These are phyloP conservation scores for Zasmidium angulare DNA, from an alignment of 2,329 filamentous ascomycete genomes.

Conservation along the genomic window DNA sequence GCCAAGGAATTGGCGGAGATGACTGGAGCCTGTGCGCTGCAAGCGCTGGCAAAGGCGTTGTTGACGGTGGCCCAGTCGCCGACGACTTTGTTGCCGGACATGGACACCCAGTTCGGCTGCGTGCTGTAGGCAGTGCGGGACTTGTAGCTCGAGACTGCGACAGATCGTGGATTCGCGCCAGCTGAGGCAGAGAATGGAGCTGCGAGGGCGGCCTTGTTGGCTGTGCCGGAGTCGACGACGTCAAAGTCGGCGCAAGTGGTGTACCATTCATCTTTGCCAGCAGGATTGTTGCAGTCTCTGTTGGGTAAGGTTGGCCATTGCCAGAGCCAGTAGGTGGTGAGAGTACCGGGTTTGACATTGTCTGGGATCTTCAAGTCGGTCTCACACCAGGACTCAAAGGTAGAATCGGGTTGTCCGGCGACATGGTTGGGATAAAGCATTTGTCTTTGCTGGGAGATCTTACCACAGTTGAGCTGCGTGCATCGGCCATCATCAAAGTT, in stretches of 20 bases:
- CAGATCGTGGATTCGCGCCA: constrained; percentile 42
- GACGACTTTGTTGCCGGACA: constrained; percentile 22
- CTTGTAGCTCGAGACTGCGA: constrained; percentile 41
- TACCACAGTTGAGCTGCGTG: constrained; percentile 69
- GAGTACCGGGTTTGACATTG: constrained; percentile 61
- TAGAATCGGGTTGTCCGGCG: constrained; percentile 47
- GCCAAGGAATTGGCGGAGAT: constrained; percentile 17
- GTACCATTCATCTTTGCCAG: constrained; percentile 58
- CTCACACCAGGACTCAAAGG: constrained; percentile 73
- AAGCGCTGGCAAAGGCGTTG: constrained; percentile 23
- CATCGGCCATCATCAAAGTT: constrained; percentile 90
- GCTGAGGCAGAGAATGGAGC: constrained; percentile 14
- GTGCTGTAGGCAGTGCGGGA: constrained; percentile 42
- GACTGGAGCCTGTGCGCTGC: constrained; percentile 20
- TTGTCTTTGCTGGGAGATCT: constrained; percentile 61
- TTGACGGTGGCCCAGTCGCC: constrained; percentile 15
- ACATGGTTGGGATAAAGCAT: constrained; percentile 55
- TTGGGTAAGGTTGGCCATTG: constrained; percentile 68
- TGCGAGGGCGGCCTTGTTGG: constrained; percentile 20
- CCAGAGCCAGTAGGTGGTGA: constrained; percentile 96
- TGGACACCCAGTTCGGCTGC: constrained; percentile 24
- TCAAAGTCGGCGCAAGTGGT: constrained; percentile 59
- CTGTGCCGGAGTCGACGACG: constrained; percentile 40
- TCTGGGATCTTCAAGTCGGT: constrained; percentile 73
- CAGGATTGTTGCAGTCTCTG: constrained; percentile 44